Conservation (phyloP, 1,284 basidiomycete species). For the Schizophyllum commune region DNA sequence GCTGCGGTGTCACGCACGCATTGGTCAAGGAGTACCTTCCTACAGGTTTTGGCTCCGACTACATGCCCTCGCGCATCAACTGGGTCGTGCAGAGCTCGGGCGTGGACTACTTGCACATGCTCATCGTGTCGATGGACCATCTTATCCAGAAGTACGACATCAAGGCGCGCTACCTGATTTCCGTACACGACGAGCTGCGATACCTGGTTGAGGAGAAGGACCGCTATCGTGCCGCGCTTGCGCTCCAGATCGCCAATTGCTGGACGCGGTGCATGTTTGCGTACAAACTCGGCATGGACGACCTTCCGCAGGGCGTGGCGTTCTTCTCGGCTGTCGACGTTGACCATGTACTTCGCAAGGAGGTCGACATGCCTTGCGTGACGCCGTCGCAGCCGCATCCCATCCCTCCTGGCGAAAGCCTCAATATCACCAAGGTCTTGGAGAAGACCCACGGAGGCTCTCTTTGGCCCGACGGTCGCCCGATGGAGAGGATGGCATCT, state of each 20-base stretch:
- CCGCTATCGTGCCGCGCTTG: slow-evolving; percentile 83
- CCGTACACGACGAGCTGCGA: slow-evolving; percentile 95
- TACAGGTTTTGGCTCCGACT: slow-evolving; percentile 72
- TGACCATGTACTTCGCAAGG: slow-evolving; percentile 89
- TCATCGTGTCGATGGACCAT: slow-evolving; percentile 94
- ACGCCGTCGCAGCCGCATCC: slow-evolving; percentile 87
- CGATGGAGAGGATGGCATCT: slow-evolving; percentile 33
- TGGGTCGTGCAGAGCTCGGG: slow-evolving; percentile 99
- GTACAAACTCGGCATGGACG: slow-evolving; percentile 90
- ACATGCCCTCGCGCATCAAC: slow-evolving; percentile 95
- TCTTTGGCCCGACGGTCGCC: slow-evolving; percentile 45
- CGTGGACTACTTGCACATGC: slow-evolving; percentile 95
- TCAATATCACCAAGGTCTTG: slow-evolving; percentile 69
- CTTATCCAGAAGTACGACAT: slow-evolving; percentile 80
- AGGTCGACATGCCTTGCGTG: slow-evolving; percentile 92
- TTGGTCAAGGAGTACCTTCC: slow-evolving; percentile 86
- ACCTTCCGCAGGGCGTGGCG: slow-evolving; percentile 89
- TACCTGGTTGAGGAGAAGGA: slow-evolving; percentile 91
- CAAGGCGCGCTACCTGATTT: slow-evolving; percentile 89
- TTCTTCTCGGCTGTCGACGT: slow-evolving; percentile 98
- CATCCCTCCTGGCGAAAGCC: slow-evolving; percentile 80
- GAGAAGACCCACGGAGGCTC: slow-evolving; percentile 61
- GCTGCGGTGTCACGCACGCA: slow-evolving; percentile 90
- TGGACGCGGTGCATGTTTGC: slow-evolving; percentile 95
- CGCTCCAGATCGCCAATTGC: slow-evolving; percentile 91